Conservation (phyloP, 352 stramenopile genomes). For the Globisporangium paroecandrum region DNA sequence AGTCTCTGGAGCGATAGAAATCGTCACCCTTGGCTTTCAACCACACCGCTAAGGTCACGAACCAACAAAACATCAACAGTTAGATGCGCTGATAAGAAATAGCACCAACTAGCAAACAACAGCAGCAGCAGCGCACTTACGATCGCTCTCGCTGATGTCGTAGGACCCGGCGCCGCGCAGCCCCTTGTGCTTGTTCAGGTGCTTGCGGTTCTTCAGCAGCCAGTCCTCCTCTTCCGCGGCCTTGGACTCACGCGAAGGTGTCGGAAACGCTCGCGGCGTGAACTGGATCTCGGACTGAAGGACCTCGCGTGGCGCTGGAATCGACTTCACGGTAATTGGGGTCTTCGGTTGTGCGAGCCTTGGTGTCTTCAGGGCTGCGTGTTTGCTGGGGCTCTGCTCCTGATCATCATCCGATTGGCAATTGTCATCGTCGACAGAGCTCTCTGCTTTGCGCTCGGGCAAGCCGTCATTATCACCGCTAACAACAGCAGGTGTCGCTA, state of each 20-base stretch:
- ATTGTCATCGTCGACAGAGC: background rate
- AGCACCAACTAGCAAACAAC: background rate
- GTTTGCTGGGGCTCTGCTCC: background rate
- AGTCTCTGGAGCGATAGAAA: constrained; percentile 73
- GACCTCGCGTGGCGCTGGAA: constrained; percentile 43
- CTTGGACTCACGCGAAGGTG: constrained; percentile 74
- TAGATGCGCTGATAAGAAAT: background rate
- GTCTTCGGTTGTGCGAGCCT: constrained; percentile 7
- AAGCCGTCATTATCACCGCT: constrained; percentile 11
- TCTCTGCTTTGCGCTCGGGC: background rate
- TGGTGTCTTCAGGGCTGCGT: constrained; percentile 5
- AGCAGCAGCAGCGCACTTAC: constrained; percentile 28
- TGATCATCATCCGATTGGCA: background rate
- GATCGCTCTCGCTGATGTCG: constrained; percentile 84
- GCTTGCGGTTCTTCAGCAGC: constrained; percentile 80
- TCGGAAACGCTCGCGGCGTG: constrained; percentile 75
- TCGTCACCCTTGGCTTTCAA: constrained; percentile 86
- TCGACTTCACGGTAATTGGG: background rate
- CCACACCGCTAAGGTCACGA: constrained; percentile 52
- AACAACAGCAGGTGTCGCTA: background rate
- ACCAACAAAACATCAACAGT: background rate
- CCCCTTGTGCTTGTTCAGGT: constrained; percentile 70
- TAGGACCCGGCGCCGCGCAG: constrained; percentile 45
- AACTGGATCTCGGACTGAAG: constrained; percentile 64
- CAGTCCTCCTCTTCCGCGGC: constrained; percentile 79